A percentile compares a stretch with the other conserved stretches of the same genome.
Conservation (phyloP, 2,329 filamentous ascomycete genomes). For the Colletotrichum liriopes region DNA sequence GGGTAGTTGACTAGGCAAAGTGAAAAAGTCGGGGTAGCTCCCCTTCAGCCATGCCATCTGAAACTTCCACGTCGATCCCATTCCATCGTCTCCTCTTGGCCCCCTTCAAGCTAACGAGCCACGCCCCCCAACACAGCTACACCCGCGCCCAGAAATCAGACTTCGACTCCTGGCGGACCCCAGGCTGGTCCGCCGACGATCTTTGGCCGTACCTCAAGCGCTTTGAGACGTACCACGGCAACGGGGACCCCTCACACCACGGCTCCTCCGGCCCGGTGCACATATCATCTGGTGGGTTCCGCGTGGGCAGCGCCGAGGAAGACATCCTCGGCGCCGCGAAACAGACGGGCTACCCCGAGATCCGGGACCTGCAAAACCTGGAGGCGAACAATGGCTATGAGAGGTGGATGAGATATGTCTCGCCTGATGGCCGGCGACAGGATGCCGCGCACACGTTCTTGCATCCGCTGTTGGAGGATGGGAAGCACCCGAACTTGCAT, state of each 20-base stretch:
- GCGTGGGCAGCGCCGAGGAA: conserved; percentile 53
- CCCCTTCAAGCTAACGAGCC: conserved; percentile 15
- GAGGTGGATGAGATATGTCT: conserved; percentile 49
- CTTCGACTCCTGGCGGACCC: conserved; percentile 67
- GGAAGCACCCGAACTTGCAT: conserved; percentile 50
- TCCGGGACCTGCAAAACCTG: conserved; percentile 66
- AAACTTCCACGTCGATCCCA: background rate
- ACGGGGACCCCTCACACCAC: conserved; percentile 52
- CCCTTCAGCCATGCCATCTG: background rate
- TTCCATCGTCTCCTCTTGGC: background rate
- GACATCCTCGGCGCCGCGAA: conserved; percentile 63
- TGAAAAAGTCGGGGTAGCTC: background rate
- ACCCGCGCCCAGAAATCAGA: conserved; percentile 61
- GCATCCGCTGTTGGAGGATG: conserved; percentile 49
- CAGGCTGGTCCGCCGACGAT: conserved; percentile 67
- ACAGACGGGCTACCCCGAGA: conserved; percentile 62
- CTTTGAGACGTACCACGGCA: conserved; percentile 48
- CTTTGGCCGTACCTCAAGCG: conserved; percentile 66
- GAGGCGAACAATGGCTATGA: conserved; percentile 55
- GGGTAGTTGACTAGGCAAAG: background rate
- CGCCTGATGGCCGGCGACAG: conserved; percentile 56
- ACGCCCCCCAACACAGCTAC: conserved; percentile 51
- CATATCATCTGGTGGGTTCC: conserved; percentile 63
- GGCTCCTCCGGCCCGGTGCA: conserved; percentile 64
- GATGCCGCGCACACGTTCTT: conserved; percentile 51